These are phyloP conservation scores for Trypanosoma vivax DNA, from an alignment of 208 protist genomes.

Conservation along the genomic window DNA sequence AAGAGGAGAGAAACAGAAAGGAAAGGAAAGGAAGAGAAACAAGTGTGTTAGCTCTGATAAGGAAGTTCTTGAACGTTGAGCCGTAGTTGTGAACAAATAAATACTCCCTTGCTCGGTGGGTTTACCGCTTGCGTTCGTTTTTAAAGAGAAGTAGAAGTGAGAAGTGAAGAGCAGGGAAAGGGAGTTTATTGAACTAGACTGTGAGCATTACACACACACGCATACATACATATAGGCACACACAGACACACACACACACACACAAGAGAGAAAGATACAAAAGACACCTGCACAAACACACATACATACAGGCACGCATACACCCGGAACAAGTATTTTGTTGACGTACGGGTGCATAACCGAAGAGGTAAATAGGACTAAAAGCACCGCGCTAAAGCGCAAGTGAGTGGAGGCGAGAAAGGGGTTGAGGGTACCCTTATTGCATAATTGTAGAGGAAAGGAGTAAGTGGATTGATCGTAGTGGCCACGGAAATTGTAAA, in stretches of 20 bases:
- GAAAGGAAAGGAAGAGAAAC: neutral
- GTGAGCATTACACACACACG: neutral
- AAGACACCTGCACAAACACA: neutral
- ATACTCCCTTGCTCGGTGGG: no score
- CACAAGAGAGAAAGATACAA: neutral
- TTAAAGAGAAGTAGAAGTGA: neutral
- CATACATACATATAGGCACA: neutral
- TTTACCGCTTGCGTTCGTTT: no score
- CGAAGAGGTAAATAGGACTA: neutral
- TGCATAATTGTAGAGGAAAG: no score
- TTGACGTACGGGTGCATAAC: neutral
- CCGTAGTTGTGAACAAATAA: no score
- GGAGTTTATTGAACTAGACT: neutral
- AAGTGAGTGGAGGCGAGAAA: no score
- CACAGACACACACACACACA: neutral
- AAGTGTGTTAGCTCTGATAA: no score
- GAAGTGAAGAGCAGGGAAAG: neutral
- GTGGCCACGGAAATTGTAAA: no score
- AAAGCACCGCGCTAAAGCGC: no score
- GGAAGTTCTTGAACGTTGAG: no score
- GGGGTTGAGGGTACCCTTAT: no score
- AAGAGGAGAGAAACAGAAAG: neutral
- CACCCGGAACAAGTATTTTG: neutral
- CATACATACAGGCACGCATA: neutral
- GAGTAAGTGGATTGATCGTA: no score